A percentile compares a stretch with the other conserved stretches of the same genome.
These are phyloP conservation scores for Penicillium diatomitis DNA, from an alignment of 495 filamentous ascomycete genomes.

Conservation along the genomic window DNA sequence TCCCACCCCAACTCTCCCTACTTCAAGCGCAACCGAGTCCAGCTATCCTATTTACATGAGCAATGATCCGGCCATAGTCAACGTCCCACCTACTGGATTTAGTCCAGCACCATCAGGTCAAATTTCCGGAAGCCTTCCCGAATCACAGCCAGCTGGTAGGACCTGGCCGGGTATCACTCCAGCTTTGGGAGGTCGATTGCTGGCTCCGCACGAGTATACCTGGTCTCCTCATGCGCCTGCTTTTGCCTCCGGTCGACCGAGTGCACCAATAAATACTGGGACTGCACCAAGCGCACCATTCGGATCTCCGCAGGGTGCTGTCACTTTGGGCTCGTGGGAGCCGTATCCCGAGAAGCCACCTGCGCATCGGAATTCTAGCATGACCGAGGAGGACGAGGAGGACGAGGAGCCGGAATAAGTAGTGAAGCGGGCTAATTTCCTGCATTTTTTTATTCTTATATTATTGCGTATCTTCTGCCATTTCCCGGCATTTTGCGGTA, in stretches of 20 bases:
- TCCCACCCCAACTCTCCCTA: background rate
- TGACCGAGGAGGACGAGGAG: no score
- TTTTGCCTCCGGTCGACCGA: background rate
- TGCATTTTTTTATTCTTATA: no score
- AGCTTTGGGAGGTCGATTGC: background rate
- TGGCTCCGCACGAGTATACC: background rate
- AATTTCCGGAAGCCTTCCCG: background rate
- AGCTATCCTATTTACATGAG: background rate
- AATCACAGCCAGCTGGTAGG: background rate
- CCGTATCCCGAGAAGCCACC: no score
- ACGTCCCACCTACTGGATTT: background rate
- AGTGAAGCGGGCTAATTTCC: no score
- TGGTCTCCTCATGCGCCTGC: background rate
- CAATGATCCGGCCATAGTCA: background rate
- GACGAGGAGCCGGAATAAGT: no score
- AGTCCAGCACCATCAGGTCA: background rate
- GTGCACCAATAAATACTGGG: no score
- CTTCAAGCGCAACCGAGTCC: background rate
- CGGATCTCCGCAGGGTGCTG: no score
- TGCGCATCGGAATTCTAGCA: no score
- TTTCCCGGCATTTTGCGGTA: no score
- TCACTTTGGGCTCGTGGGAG: no score
- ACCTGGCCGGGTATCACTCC: background rate
- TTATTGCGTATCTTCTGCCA: no score
- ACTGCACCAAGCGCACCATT: background rate